Evolutionary conservation across 2,329 filamentous ascomycete genomes (phyloP), one percentile per base, ranked within the genome.

Genomic region (Fusarium pseudocircinatum): DNA sequence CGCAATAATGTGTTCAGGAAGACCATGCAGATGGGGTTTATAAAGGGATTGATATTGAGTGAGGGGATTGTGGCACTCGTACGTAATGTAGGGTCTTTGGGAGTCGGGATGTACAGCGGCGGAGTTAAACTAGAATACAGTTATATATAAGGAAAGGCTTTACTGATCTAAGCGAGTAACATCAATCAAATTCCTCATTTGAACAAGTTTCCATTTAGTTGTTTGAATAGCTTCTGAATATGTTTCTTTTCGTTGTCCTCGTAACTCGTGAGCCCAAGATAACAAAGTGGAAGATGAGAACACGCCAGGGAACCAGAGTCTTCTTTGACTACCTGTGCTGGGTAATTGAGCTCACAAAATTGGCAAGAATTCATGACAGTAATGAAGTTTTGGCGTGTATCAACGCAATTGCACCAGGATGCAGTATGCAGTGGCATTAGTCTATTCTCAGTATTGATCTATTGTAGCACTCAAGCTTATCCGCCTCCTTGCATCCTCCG

Each of bases 401-500:
- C 24, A 7, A 13, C 2, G 10, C 4, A 18, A 28, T 10, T n/a
- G 14, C n/a, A 37, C 20, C 20, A 54, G 13, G 7, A 28, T 28
- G 7, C 9, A 37, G 20, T 14, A 9, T 54, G 24, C 18, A 22
- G 18, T 18, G 15, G 2, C 2, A 39, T 53, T 59, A 26, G 12
- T 66, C 37, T 67, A 67, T 50, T 32, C 37, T 12, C 16, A 43
- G 20, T 37, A 7, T n/a, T 68, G 16, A 14, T 69, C 39, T 39
- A 53, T 37, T 20, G 13, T 22, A 16, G 10, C 18, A 14, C 10
- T 22, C 12, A 28, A 30, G 13, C n/a, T 78, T 57, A 81, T 24
- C 63, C 58, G 12, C 76, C 72, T 7, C 63, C 61, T 42, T 77
- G 75, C 88, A 94, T 86, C 78, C 88, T 87, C 83, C 88, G 91